Evolutionary conservation across 1,139 yeast species (phyloP), one percentile per base, ranked within the genome.

Genomic region (Geotrichum fermentans): DNA sequence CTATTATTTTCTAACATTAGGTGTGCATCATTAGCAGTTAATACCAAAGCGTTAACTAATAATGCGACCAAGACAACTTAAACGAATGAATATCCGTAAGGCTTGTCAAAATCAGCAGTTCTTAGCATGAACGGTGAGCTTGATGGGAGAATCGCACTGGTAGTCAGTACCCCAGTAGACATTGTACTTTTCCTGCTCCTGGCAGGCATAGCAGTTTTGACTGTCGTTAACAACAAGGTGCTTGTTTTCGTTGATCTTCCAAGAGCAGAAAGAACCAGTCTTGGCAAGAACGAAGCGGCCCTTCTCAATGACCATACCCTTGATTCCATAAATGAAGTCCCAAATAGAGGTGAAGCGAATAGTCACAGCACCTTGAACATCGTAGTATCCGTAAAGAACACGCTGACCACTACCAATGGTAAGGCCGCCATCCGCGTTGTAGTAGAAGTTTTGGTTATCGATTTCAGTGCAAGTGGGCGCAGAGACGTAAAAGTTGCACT

Each of bases 51-150:
- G 8, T 8, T 8, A 13, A 13, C 13, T 28, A 28, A 13, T 13
- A 28, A 28, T 28, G 8, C 8, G 30, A 8, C 30, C 13, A 13
- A 28, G 30, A 28, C 30, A 28, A 28, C 30, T 13, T 13, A 28
- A 28, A n/a, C n/a, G n/a, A n/a, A n/a, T n/a, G n/a, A n/a, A n/a
- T n/a, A n/a, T n/a, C n/a, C n/a, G n/a, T n/a, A n/a, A n/a, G n/a
- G n/a, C n/a, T n/a, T n/a, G n/a, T n/a, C n/a, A 24, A 24, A 34
- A 7, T 34, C 17, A 34, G 22, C 38, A 34, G 38, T 34, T n/a
- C 20, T 16, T 16, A 14, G 20, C 38, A 5, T 34, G 7, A 34
- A 34, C 38, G 17, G 38, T 8, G 22, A 34, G 6, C 6, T 18
- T 5, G 22, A 34, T 11, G 22, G 38, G 38, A 7, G 5, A 6